Conservation (phyloP, 2,329 filamentous ascomycete genomes). For the Balansia obtecta region DNA sequence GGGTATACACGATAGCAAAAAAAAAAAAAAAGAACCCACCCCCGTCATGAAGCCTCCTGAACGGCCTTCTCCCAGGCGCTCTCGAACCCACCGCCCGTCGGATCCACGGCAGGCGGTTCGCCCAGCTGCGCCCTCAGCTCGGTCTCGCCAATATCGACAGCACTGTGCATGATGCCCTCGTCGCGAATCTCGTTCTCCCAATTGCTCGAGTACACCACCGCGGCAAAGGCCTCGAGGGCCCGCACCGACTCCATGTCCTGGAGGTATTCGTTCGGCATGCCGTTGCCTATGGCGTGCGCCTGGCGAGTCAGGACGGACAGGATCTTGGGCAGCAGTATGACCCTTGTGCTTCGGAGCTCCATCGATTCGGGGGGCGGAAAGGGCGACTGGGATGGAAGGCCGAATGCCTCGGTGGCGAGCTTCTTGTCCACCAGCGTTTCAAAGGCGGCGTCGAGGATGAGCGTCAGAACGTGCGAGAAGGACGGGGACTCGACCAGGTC, state of each 20-base stretch:
- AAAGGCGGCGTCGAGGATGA: conserved; percentile 80
- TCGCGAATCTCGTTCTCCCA: conserved; percentile 55
- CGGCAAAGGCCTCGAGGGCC: conserved; percentile 72
- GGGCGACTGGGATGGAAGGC: conserved; percentile 26
- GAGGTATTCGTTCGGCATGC: conserved; percentile 58
- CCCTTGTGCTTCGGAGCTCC: conserved; percentile 45
- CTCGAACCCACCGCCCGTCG: conserved; percentile 42
- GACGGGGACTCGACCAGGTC: conserved; percentile 90
- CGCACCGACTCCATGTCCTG: conserved; percentile 63
- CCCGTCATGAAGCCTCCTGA: conserved; percentile 15
- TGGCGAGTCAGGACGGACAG: conserved; percentile 84
- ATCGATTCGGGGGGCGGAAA: conserved; percentile 37
- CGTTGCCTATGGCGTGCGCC: conserved; percentile 77
- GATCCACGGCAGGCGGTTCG: conserved; percentile 29
- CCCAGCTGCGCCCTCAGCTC: conserved; percentile 10
- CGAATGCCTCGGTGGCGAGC: conserved; percentile 68
- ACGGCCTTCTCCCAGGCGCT: conserved; percentile 56
- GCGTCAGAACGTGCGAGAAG: conserved; percentile 75
- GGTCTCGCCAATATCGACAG: conserved; percentile 19
- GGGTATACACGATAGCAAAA: not conserved
- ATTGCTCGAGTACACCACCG: conserved; percentile 79
- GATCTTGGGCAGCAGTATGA: conserved; percentile 66
- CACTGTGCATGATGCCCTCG: conserved; percentile 28
- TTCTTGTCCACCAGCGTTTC: conserved; percentile 73
- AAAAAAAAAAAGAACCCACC: no score